Base-by-base conservation (phyloP, 1,139 yeast genomes). In the Saccharomyces hybrid region DNA sequence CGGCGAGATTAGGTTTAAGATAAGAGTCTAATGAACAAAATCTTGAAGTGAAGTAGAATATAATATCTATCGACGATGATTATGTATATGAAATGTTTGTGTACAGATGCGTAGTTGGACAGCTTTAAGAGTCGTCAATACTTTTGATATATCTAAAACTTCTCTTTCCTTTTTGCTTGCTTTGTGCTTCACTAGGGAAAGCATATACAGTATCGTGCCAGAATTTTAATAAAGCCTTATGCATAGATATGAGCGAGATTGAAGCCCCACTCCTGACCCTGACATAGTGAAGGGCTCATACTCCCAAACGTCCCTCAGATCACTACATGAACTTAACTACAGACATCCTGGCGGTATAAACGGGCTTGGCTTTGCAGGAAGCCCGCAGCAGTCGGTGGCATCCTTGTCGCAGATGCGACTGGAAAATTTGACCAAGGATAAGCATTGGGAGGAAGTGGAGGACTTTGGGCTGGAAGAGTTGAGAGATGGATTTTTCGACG, bases 401-500 rank as follows among this genome's bases (percentile, higher is more conserved):
- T 70, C 74, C 4, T 59, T 69, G 54, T 69, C 75, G 3, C 74
- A 70, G 53, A 47, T 71, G 52, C 61, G 65, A 51, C 59, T 73
- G 23, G 62, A 63, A 16, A 63, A 65, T 42, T 60, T 73, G 25
- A 61, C 66, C 5, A 58, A 64, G 16, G 61, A 61, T 9, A 57
- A 59, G 6, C 57, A 66, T 6, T 70, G 70, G 57, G 65, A 67
- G 20, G 57, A 61, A 0, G 50, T 70, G n/a, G 70, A 70, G 2
- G 68, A 69, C 41, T 74, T 68, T 56, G 74, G 70, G 1, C 53
- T 77, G 16, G 76, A 75, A 53, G 82, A 78, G 57, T 59, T 75
- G 26, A 66, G 81, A 57, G 75, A 75, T 53, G 81, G 80, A 2
- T 77, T 74, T 59, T 78, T 78, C 57, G 81, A 78, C 58, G 76